These are phyloP conservation scores for Apiospora marii DNA, from an alignment of 2,329 filamentous ascomycete genomes.

Conservation along the genomic window DNA sequence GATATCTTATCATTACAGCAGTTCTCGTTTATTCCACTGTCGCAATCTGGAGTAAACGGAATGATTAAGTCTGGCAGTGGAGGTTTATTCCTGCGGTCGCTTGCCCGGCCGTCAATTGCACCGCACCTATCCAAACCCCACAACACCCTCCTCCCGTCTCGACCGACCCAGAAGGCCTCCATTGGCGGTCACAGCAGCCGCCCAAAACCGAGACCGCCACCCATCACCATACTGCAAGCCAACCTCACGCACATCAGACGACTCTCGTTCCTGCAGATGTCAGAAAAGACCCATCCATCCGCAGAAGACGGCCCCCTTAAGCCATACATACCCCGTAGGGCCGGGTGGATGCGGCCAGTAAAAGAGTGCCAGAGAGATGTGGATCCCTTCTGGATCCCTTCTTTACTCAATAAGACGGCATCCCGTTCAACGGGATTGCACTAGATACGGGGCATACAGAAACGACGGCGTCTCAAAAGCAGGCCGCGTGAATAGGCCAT, in stretches of 20 bases:
- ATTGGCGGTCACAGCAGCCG: constrained; percentile 11
- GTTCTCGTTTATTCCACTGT: too few relatives aligned
- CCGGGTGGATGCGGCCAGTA: background rate
- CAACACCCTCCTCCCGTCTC: background rate
- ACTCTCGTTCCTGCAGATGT: constrained; percentile 2
- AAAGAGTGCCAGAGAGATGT: background rate
- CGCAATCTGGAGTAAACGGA: too few relatives aligned
- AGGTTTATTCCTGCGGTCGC: too few relatives aligned
- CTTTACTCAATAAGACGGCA: background rate
- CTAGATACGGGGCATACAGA: too few relatives aligned
- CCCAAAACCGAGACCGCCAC: background rate
- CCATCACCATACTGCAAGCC: too few relatives aligned
- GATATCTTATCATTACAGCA: too few relatives aligned
- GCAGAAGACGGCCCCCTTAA: too few relatives aligned
- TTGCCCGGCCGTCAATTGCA: background rate
- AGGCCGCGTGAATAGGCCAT: background rate
- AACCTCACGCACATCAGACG: background rate
- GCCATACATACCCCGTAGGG: background rate
- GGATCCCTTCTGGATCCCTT: too few relatives aligned
- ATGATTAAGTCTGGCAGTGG: too few relatives aligned
- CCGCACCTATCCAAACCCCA: background rate
- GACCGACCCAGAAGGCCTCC: background rate
- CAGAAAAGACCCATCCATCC: background rate
- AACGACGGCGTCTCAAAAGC: background rate
- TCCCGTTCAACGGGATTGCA: background rate